These are phyloP conservation scores for Daucus carota DNA, from an alignment of 129 eudicot species.

Conservation along the genomic window DNA sequence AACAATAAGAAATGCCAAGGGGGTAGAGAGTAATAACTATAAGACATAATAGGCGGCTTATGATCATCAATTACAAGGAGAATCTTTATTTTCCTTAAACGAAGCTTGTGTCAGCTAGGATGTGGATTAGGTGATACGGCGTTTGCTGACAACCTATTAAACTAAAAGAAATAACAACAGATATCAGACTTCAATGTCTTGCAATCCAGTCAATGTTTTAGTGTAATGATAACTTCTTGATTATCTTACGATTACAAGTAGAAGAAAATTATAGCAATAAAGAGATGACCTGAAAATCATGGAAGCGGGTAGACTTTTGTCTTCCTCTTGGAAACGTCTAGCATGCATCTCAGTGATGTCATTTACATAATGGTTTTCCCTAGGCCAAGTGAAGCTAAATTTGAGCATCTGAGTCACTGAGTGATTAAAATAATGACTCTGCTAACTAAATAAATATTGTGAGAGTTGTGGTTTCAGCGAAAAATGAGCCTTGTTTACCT, in stretches of 20 bases:
- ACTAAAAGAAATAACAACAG: slow-evolving; percentile 9
- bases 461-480: slow-evolving; percentile 64
- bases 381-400: slow-evolving; percentile 8
- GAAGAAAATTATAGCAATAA: not conserved
- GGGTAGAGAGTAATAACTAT: too few relatives aligned
- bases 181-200: slow-evolving; percentile 8
- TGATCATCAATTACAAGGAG: slow-evolving; percentile 25
- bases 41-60: not conserved
- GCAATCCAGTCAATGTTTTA: not conserved
- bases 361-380: slow-evolving; percentile 10
- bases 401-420: not conserved
- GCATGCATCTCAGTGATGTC: not conserved
- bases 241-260: not conserved
- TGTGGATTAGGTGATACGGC: slow-evolving; percentile 28
- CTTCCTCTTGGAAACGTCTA: not conserved
- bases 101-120: slow-evolving; percentile 32
- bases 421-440: not conserved
- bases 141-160: not conserved
- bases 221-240: slow-evolving; percentile 2
- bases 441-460: slow-evolving; percentile 2
- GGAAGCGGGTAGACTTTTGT: too few relatives aligned
- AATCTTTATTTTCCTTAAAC: slow-evolving; percentile 21
- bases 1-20: not conserved
- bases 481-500: slow-evolving; percentile 82
- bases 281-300: slow-evolving; percentile 12